Base-by-base conservation (phyloP, 495 filamentous ascomycete species). In the Neohortaea acidophila region DNA sequence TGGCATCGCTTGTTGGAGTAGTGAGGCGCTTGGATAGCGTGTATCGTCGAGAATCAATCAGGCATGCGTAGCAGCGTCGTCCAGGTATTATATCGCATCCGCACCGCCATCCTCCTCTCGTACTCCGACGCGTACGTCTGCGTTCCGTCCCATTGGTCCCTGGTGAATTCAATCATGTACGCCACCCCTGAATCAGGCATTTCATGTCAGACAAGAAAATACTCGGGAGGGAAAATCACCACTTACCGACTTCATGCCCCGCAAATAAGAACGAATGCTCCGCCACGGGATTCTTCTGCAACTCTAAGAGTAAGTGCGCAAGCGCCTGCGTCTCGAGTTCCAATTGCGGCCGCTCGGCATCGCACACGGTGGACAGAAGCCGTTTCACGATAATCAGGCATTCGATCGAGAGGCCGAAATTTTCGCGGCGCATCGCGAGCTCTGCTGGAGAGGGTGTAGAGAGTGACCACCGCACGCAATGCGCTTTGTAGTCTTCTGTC, bases 251-350 rank as follows among this genome's bases (percentile, higher is more conserved):
- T 25, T 48, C 44, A 17, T 48, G 44, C 2, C 33, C 32, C 13
- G 40, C 38, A 34, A 48, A 48, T 14, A 48, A 27, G 39, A 38
- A 48, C 2, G 44, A 48, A 30, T 48, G 35, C 21, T 38, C 39
- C 22, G 44, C 39, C 6, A 33, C 18, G 1, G 44, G 39, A 18
- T 48, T 38, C 34, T 42, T 43, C 21, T 42, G 44, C 14, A 48
- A 18, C 21, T 48, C 48, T 2, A 47, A 20, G 17, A 51, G 23
- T 17, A 51, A 36, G n/a, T 39, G 41, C 2, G 39, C 43, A 6
- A 51, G 33, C 5, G 43, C 43, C 23, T 51, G 48, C n/a, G 43
- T 35, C 34, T 50, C 37, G 5, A 38, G 27, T 24, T 50, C 47
- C 11, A 50, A 31, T 14, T 33, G 21, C 22, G 21, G 28, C 23